phyloP scores from a whole-genome alignment of 805 yeast species.

The Komagataella kurtzmanii region DNA sequence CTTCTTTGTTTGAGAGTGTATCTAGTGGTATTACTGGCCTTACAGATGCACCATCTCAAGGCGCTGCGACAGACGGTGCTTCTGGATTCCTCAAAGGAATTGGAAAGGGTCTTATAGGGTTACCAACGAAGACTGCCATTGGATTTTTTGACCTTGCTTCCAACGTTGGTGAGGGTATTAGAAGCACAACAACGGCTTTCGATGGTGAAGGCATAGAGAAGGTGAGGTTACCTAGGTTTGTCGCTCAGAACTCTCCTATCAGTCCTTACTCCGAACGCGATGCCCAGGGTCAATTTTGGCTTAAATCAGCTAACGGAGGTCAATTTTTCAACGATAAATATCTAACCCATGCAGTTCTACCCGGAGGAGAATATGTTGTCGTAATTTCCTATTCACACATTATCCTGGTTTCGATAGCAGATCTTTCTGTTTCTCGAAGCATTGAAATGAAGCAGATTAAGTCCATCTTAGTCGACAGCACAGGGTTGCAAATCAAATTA shows the following conservation, averaged over 20 bases:
- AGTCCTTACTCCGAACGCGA: conserved; percentile 67
- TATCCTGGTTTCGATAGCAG: conserved; percentile 49
- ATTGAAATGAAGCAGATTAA: conserved; percentile 50
- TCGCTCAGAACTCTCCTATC: conserved; percentile 61
- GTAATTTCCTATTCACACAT: conserved; percentile 64
- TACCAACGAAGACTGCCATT: conserved; percentile 94
- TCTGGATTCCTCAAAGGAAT: conserved; percentile 87
- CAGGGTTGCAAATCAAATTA: conserved; percentile 52
- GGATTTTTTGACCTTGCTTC: conserved; percentile 90
- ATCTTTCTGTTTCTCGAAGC: conserved; percentile 57
- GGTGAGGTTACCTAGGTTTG: conserved; percentile 70
- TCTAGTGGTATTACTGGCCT: conserved; percentile 83
- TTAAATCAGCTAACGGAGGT: conserved; percentile 77
- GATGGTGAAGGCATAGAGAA: conserved; percentile 68
- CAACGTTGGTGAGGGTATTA: conserved; percentile 86
- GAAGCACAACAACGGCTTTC: conserved; percentile 83
- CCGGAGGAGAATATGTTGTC: conserved; percentile 70
- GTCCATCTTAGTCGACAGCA: conserved; percentile 60
- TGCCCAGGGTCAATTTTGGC: conserved; percentile 90
- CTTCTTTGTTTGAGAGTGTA: conserved; percentile 75
- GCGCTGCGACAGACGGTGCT: conserved; percentile 82
- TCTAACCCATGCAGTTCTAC: conserved; percentile 72
- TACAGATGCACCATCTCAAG: conserved; percentile 83
- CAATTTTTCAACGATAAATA: conserved; percentile 57
- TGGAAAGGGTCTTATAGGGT: conserved; percentile 88